Base-by-base conservation (phyloP, 176 grass and related monocot genomes). In the sorghum (Sorghum bicolor) region DNA sequence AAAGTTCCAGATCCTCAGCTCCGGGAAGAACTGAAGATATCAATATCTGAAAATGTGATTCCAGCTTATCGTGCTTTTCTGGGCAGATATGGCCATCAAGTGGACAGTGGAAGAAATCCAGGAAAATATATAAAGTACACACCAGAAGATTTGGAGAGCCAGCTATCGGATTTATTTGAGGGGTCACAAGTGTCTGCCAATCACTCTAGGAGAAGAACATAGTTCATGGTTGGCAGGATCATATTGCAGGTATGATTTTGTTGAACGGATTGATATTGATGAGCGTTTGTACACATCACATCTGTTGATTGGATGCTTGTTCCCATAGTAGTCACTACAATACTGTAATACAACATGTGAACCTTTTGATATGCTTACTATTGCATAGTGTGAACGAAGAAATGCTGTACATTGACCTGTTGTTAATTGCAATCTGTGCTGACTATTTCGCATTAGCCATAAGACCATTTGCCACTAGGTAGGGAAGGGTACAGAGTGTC, bases 1-100 rank as follows among this genome's bases (percentile, higher is more conserved):
- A 95, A 98, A 84, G 93, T 98, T 87, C 91, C 89, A 31, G 96
- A 98, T 86, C 72, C 87, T 78, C 92, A 98, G 40, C 84, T 95
- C 37, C 89, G 96, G 77, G 96, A 98, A 84, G 96, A 98, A 85
- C 84, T 98, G 31, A 98, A 88, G 75, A 98, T 98, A 82, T 98
- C 93, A 48, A 88, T 98, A 88, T 95, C 92, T 50, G 96, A 95
- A 75, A 92, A 87, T 75, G 91, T 98, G 6, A 95, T 98, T 76
- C 96, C 89, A 31, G 91, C 96, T 64, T 98, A 98, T 80, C 92
- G 96, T 70, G 88, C 91, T 62, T 98, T 93, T 79, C 37, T 98
- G 87, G 96, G 96, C 61, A 94, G 93, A 81, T 93, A 89, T 79
- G 89, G 92, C 71, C 36, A 76, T 70, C 96, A 93, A 88, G 76